Evolutionary conservation across 345 rosid species (phyloP), one percentile per base, ranked within the genome.

Genomic region (Sisymbrium altissimum): DNA sequence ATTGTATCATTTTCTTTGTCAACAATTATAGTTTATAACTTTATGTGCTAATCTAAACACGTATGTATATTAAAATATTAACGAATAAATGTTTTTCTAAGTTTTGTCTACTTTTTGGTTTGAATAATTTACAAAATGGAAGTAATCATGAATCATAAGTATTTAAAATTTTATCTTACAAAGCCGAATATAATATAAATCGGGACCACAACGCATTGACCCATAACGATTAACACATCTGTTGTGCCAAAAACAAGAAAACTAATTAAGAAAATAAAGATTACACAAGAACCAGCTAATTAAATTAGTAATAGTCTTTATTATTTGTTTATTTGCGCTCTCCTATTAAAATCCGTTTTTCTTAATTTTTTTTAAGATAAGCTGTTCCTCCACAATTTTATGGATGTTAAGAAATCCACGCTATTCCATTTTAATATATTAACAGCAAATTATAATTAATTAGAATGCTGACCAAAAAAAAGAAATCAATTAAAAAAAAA

Each of bases 171-270:
- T 23, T 23, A 23, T 23, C 25, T 18, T 19, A 18, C 11, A 48
- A 19, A 17, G n/a, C 11, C 10, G 30, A 12, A 29, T 30, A 54
- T 43, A 32, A 54, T 43, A 30, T 43, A 30, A 27, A 29, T 9
- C 23, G 38, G 54, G 77, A 64, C 77, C 70, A 72, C 48, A 50
- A 54, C 64, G 62, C 57, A 57, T 70, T 57, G 73, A 56, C 65
- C 17, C 29, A 2, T 17, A 29, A 21, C 44, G 32, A 55, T 43
- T 69, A 44, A 57, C 15, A 57, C 73, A 45, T 54, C 9, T 53
- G 50, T 35, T 44, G 32, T 58, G n/a, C 21, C 35, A n/a, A 39
- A 56, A 11, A 30, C 14, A 43, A 30, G 18, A 68, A 9, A n/a
- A 36, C 1, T 27, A 68, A 29, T 4, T 41, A 40, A 50, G 25